Base-by-base conservation (phyloP, 1,139 yeast species). In the Wickerhamomyces sp. region DNA sequence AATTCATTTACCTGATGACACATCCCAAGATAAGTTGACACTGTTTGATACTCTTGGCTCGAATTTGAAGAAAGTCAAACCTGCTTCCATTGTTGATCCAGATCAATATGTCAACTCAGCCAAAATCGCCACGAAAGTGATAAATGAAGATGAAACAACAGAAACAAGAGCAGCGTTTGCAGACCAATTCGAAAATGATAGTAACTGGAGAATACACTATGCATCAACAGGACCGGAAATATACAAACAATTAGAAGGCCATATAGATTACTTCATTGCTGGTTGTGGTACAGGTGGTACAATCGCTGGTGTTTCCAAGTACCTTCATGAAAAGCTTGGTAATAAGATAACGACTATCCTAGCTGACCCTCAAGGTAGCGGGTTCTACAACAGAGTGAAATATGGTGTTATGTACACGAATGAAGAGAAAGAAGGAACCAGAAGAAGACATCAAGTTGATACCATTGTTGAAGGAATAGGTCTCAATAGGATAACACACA, bases 331-430 rank as follows among this genome's bases (percentile, higher is more conserved):
- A 48, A 62, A 67, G 42, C 54, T 67, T 64, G 23, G 23, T 18
- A 71, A 1, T 40, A 26, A 55, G 0, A 60, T 75, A 3, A 68
- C 65, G 40, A 74, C 81, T 1, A 72, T 87, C 1, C 69, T 93
- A 35, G 96, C 97, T 0, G 99, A 93, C 63, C 99, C 98, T 1
- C 98, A 89, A 59, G 99, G 99, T 0, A 82, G 94, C 11, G 99
- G 99, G 0, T 75, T 93, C 54, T 85, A 75, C 59, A 90, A 93
- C 66, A 71, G 95, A 50, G 78, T 93, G 46, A 88, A 88, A 58
- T 81, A 69, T 59, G 97, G 97, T 1, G 98, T 93, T 7, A 89
- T 93, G 97, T 93, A 88, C 63, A 96, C 91, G 57, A 54, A 72
- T 2, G 91, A 81, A 15, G 99, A 93, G 64, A 81, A 76, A 55